Conservation (phyloP, 345 rosid genomes). For the Psidium friedrichsthalianum region DNA sequence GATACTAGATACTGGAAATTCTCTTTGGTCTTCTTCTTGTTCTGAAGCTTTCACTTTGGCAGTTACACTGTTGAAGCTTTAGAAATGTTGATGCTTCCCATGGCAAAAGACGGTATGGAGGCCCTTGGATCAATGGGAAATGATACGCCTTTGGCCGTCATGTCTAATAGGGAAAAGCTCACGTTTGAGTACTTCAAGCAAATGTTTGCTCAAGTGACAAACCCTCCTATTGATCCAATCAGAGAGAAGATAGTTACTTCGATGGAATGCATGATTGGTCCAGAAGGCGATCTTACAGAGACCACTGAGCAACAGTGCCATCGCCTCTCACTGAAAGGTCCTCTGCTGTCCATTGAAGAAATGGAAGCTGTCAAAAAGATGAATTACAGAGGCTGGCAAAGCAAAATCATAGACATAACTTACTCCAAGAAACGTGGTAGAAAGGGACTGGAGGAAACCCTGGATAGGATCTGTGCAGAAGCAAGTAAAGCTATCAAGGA, state of each 20-base stretch:
- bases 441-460: conserved; percentile 84
- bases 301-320: conserved; percentile 95
- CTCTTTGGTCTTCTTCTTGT: not conserved
- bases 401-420: conserved; percentile 86
- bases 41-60: conserved; percentile 9
- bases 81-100: conserved; percentile 97
- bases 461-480: conserved; percentile 83
- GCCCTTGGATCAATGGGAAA: conserved; percentile 99
- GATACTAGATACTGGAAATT: not conserved
- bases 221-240: conserved; percentile 98
- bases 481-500: conserved; percentile 77
- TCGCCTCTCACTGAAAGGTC: conserved; percentile 84
- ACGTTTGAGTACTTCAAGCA: conserved; percentile 96
- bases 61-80: conserved; percentile 96
- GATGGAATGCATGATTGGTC: conserved; percentile 99
- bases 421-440: conserved; percentile 67
- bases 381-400: conserved; percentile 85
- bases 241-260: conserved; percentile 99
- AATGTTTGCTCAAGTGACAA: conserved; percentile 99
- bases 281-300: conserved; percentile 98
- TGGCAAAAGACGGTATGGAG: conserved; percentile 95
- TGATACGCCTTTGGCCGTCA: conserved; percentile 94
- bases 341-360: conserved; percentile 70
- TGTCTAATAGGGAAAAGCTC: conserved; percentile 87
- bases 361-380: conserved; percentile 86